These are phyloP conservation scores for Acanthamoeba castellanii DNA, from an alignment of 208 protist genomes.

Conservation along the genomic window DNA sequence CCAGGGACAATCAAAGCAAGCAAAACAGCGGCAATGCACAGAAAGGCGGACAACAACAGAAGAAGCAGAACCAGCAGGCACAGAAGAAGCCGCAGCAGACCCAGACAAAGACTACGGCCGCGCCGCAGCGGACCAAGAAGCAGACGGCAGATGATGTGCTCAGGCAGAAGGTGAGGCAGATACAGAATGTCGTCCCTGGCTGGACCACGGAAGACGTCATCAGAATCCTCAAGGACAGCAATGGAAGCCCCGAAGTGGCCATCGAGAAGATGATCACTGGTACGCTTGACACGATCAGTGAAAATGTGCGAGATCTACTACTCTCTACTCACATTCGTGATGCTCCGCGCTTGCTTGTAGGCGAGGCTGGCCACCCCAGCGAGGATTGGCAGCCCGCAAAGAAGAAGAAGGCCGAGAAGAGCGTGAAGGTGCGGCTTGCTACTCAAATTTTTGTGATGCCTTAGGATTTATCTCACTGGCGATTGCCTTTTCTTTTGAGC, in stretches of 20 bases:
- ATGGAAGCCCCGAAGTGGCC: background rate
- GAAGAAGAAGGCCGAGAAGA: slow-evolving; percentile 6
- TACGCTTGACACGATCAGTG: background rate
- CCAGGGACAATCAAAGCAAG: background rate
- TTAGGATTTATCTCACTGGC: too few species aligned
- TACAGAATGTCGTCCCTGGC: slow-evolving; percentile 36
- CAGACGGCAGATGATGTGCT: background rate
- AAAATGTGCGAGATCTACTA: background rate
- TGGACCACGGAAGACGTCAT: slow-evolving; percentile 42
- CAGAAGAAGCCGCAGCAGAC: background rate
- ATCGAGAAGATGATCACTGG: slow-evolving; percentile 48
- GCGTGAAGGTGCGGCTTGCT: background rate
- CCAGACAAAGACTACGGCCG: background rate
- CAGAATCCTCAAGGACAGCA: slow-evolving; percentile 21
- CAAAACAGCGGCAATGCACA: background rate
- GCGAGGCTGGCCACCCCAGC: slow-evolving; percentile 49
- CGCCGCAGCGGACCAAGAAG: slow-evolving; percentile 1
- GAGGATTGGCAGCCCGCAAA: slow-evolving; percentile 50
- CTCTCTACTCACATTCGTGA: background rate
- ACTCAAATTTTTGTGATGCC: background rate
- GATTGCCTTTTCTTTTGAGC: background rate
- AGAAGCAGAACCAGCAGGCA: background rate
- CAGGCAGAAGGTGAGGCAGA: slow-evolving; percentile 28
- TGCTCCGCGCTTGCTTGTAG: background rate
- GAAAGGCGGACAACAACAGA: background rate